Conservation (phyloP, 1,284 basidiomycete species). For the Malassezia sp. region DNA sequence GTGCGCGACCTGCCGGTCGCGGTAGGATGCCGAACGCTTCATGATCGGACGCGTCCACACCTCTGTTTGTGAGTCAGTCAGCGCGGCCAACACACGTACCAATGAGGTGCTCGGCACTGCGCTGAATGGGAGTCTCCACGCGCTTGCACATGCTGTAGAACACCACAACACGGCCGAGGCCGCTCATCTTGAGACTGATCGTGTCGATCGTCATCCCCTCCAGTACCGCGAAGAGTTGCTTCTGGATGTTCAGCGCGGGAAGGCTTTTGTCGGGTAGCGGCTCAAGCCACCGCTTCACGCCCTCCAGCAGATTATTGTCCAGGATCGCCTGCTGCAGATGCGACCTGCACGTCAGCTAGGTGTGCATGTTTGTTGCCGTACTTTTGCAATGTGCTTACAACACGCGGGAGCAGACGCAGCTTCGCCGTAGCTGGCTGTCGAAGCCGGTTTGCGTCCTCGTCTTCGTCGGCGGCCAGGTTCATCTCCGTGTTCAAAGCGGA, state of each 20-base stretch:
- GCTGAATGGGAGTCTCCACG: constrained; percentile 66
- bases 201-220: constrained; percentile 76
- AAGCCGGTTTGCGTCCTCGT: constrained; percentile 66
- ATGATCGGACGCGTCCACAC: constrained; percentile 44
- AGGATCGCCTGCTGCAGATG: constrained; percentile 82
- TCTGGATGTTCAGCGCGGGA: constrained; percentile 89
- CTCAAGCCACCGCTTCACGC: constrained; percentile 83
- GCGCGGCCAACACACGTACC: constrained; percentile 49
- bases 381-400: constrained; percentile 90
- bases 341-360: constrained; percentile 53
- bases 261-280: constrained; percentile 83
- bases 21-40: constrained; percentile 38
- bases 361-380: constrained; percentile 57
- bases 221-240: constrained; percentile 74
- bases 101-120: constrained; percentile 73
- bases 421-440: constrained; percentile 79
- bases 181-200: constrained; percentile 77
- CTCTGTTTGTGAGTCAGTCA: constrained; percentile 15
- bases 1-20: constrained; percentile 32
- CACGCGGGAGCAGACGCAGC: constrained; percentile 70
- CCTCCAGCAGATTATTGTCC: constrained; percentile 86
- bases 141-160: constrained; percentile 87
- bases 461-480: constrained; percentile 73
- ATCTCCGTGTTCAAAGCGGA: constrained; percentile 70
- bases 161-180: constrained; percentile 77